These are phyloP conservation scores for Diutina pseudorugosa DNA, from an alignment of 1,139 yeast genomes.

Conservation along the genomic window DNA sequence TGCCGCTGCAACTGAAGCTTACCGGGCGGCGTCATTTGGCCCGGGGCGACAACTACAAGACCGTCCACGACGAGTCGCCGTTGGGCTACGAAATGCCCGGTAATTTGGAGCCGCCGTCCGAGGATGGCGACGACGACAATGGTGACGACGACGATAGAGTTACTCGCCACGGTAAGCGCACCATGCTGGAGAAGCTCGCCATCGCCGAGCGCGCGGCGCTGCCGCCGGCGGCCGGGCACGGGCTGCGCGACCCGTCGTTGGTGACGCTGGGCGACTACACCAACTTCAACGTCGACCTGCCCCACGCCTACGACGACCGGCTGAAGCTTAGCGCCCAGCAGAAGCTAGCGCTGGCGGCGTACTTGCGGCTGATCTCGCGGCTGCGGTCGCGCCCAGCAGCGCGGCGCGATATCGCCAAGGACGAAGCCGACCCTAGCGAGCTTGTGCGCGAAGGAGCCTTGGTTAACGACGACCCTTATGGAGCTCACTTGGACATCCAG, in stretches of 20 bases:
- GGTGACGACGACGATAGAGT: conserved; percentile 21
- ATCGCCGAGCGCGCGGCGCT: background rate
- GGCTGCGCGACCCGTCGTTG: conserved; percentile 22
- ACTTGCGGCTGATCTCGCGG: conserved; percentile 49
- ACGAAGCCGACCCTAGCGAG: conserved; percentile 29
- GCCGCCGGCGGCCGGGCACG: background rate
- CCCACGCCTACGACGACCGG: conserved; percentile 11
- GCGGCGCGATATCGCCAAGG: conserved; percentile 16
- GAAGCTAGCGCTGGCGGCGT: conserved; percentile 30
- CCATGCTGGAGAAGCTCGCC: conserved; percentile 17
- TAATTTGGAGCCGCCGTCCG: conserved; percentile 15
- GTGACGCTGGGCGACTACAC: conserved; percentile 40
- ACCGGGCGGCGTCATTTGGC: conserved; percentile 42
- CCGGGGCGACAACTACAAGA: conserved; percentile 54
- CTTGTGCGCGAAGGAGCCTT: conserved; percentile 34
- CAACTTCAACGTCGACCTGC: conserved; percentile 32
- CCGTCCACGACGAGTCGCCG: conserved; percentile 29
- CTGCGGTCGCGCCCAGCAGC: conserved; percentile 37
- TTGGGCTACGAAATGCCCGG: conserved; percentile 35
- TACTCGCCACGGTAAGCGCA: conserved; percentile 33
- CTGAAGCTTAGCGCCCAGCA: conserved; percentile 17
- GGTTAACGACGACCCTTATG: conserved; percentile 33
- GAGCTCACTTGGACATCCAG: conserved; percentile 23
- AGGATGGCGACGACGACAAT: conserved; percentile 16
- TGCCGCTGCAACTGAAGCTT: background rate